Evolutionary conservation across 2,329 filamentous ascomycete genomes (phyloP).

Genomic region (Epichloe sp.): DNA sequence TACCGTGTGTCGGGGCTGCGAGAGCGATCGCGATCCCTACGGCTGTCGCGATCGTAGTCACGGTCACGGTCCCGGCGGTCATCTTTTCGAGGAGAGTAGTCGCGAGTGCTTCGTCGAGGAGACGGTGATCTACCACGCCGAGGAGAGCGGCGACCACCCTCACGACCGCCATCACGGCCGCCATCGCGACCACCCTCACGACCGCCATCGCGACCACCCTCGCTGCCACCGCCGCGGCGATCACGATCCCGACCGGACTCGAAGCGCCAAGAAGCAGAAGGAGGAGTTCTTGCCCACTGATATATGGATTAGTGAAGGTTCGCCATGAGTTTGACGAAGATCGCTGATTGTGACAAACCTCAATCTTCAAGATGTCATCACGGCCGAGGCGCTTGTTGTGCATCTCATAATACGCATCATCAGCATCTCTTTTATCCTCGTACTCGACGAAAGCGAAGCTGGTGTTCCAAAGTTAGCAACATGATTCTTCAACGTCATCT

Average conservation of each 20-base stretch:
- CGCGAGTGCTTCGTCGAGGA: conserved; percentile 61
- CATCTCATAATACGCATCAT: conserved; percentile 99
- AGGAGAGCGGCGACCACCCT: conserved; percentile 40
- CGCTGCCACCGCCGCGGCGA: conserved; percentile 29
- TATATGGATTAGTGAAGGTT: conserved; percentile 2
- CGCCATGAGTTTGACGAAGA: neutral
- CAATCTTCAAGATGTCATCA: conserved; percentile 93
- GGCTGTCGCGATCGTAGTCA: conserved; percentile 63
- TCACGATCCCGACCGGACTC: conserved; percentile 77
- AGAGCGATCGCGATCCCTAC: conserved; percentile 64
- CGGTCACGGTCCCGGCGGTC: conserved; percentile 71
- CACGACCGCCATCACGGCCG: conserved; percentile 30
- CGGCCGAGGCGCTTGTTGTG: conserved; percentile 97
- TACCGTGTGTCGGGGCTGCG: conserved; percentile 55
- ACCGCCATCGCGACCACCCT: conserved; percentile 55
- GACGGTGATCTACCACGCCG: conserved; percentile 63
- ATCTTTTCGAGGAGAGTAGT: conserved; percentile 81
- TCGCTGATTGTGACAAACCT: conserved; percentile 46
- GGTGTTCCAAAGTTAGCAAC: conserved; percentile 1
- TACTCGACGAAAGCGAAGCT: conserved; percentile 99
- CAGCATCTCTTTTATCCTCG: conserved; percentile 93
- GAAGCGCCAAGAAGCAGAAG: conserved; percentile 96
- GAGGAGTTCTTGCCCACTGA: conserved; percentile 97
- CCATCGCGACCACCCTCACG: conserved; percentile 55
- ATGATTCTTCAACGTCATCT: neutral